phyloP scores from a whole-genome alignment of 1,284 basidiomycete species.

The Malassezia caprae region DNA sequence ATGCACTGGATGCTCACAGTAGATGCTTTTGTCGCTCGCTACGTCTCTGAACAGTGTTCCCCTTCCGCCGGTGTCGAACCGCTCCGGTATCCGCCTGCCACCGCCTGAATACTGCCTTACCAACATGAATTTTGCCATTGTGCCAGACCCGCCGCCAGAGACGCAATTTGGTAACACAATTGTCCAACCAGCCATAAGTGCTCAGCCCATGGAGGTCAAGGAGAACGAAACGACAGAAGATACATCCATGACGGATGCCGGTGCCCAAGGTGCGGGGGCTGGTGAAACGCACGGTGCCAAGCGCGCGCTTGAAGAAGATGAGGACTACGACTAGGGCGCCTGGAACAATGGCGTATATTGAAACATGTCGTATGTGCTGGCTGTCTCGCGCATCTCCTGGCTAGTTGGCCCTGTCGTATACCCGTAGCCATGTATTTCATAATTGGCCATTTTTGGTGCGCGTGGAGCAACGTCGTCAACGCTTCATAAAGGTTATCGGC shows the following conservation, averaged over 20 bases:
- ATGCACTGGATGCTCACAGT: conserved; percentile 9
- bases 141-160: conserved; percentile 64
- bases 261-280: conserved; percentile 5
- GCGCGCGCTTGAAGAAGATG: conserved; percentile 41
- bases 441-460: background rate
- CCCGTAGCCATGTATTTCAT: background rate
- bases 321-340: conserved; percentile 38
- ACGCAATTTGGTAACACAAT: conserved; percentile 9
- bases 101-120: conserved; percentile 72
- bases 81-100: conserved; percentile 84
- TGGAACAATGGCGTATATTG: background rate
- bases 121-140: conserved; percentile 80
- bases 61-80: conserved; percentile 82
- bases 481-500: background rate
- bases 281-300: conserved; percentile 26
- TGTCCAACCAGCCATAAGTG: background rate
- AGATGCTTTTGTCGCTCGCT: conserved; percentile 82
- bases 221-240: background rate
- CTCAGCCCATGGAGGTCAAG: conserved; percentile 13
- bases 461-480: background rate
- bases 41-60: conserved; percentile 80
- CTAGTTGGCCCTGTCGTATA: background rate
- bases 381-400: background rate
- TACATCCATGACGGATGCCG: conserved; percentile 19
- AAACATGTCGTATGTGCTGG: background rate